Conservation (phyloP, 805 yeast genomes). For the Wickerhamiella allomyrinae region DNA sequence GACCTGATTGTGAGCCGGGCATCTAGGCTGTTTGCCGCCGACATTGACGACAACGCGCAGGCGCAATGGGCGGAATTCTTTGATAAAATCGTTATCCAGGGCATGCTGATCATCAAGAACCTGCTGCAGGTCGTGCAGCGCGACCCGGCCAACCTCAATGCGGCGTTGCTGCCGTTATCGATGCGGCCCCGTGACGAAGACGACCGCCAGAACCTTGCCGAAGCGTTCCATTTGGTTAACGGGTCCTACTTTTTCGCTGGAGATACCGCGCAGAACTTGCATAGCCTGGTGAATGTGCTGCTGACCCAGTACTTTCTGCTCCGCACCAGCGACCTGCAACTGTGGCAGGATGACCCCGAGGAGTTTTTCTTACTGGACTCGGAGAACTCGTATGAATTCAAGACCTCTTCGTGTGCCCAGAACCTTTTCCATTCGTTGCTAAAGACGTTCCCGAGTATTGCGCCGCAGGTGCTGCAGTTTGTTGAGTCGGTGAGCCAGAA, state of each 20-base stretch:
- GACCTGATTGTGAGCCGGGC: constrained; percentile 52
- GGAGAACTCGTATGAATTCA: constrained; percentile 51
- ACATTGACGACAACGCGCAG: neutral
- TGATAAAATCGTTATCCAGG: constrained; percentile 52
- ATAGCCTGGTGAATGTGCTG: constrained; percentile 43
- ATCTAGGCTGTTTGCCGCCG: constrained; percentile 17
- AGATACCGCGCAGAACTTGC: constrained; percentile 36
- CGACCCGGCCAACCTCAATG: constrained; percentile 1
- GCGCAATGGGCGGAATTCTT: constrained; percentile 49
- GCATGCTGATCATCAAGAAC: constrained; percentile 46
- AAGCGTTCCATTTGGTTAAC: constrained; percentile 37
- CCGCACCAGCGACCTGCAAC: constrained; percentile 60
- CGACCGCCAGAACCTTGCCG: constrained; percentile 48
- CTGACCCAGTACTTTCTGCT: constrained; percentile 62
- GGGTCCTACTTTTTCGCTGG: constrained; percentile 32
- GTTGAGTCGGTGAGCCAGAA: constrained; percentile 31
- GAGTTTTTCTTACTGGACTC: constrained; percentile 83
- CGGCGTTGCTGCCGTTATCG: constrained; percentile 21
- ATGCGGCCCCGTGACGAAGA: constrained; percentile 41
- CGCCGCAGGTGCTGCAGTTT: constrained; percentile 40
- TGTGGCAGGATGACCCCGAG: constrained; percentile 80
- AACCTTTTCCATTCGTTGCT: constrained; percentile 67
- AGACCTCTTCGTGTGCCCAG: constrained; percentile 76
- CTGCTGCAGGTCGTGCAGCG: constrained; percentile 35
- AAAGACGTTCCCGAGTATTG: constrained; percentile 44